Conservation (phyloP, 352 stramenopile genomes). For the Phytophthora fragariae region DNA sequence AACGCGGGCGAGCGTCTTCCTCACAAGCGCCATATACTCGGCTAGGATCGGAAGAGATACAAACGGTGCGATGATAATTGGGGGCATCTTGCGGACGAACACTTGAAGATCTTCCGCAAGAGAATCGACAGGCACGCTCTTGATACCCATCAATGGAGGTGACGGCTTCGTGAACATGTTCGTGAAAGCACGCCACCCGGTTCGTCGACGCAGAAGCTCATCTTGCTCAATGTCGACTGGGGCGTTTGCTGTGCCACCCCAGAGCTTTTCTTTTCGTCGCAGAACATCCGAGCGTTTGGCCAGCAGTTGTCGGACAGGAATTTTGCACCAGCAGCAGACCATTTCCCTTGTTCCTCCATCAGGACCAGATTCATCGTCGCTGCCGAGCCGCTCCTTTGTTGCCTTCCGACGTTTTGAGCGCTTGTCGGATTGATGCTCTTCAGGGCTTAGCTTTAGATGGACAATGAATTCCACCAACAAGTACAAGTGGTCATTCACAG, state of each 20-base stretch:
- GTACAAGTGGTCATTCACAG: constrained; percentile 71
- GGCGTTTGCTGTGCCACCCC: constrained; percentile 67
- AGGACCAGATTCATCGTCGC: constrained; percentile 18
- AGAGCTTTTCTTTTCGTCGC: constrained; percentile 64
- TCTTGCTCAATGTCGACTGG: constrained; percentile 81
- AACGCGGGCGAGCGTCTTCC: constrained; percentile 54
- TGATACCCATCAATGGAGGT: constrained; percentile 67
- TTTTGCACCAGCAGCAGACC: constrained; percentile 84
- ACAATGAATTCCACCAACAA: constrained; percentile 83
- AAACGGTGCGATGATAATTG: constrained; percentile 74
- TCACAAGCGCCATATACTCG: constrained; percentile 80
- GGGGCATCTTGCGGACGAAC: constrained; percentile 66
- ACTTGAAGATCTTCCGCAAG: constrained; percentile 60
- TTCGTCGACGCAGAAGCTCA: constrained; percentile 70
- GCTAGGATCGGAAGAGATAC: constrained; percentile 67
- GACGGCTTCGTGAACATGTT: constrained; percentile 70
- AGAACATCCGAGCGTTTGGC: constrained; percentile 55
- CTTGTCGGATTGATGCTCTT: constrained; percentile 33
- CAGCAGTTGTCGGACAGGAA: constrained; percentile 64
- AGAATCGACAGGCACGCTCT: constrained; percentile 62
- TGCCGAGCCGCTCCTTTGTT: constrained; percentile 14
- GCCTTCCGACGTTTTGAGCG: constrained; percentile 18
- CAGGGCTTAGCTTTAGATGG: constrained; percentile 49
- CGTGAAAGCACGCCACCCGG: constrained; percentile 74
- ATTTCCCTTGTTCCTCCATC: constrained; percentile 56